Conservation (phyloP, 495 filamentous ascomycete species). For the Penicillium manginii region DNA sequence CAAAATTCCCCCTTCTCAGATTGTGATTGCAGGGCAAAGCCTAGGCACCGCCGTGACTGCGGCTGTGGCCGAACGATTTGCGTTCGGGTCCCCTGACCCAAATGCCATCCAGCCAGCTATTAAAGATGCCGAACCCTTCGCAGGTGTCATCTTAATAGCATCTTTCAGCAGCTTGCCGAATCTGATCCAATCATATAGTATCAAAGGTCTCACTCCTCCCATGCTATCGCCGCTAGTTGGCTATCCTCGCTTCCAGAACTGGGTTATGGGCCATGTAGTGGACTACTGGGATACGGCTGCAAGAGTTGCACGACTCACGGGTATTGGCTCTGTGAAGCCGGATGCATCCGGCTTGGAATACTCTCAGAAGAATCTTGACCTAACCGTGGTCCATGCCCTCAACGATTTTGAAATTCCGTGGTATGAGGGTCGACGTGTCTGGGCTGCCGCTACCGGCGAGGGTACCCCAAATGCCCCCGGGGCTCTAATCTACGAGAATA, state of each 20-base stretch:
- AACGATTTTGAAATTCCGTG: slow-evolving; percentile 80
- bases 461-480: slow-evolving; percentile 59
- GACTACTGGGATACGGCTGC: slow-evolving; percentile 60
- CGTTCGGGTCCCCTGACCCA: slow-evolving; percentile 46
- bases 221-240: slow-evolving; percentile 72
- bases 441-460: slow-evolving; percentile 48
- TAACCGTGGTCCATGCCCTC: slow-evolving; percentile 75
- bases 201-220: slow-evolving; percentile 79
- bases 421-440: slow-evolving; percentile 53
- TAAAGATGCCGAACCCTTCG: slow-evolving; percentile 54
- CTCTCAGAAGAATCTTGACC: slow-evolving; percentile 56
- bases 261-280: slow-evolving; percentile 49
- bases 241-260: slow-evolving; percentile 56
- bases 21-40: slow-evolving; percentile 84
- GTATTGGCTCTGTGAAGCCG: slow-evolving; percentile 26
- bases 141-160: slow-evolving; percentile 77
- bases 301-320: slow-evolving; percentile 50
- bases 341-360: slow-evolving; percentile 32
- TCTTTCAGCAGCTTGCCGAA: slow-evolving; percentile 75
- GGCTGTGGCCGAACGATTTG: slow-evolving; percentile 71
- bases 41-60: slow-evolving; percentile 84
- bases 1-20: slow-evolving; percentile 65
- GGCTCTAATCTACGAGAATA: slow-evolving; percentile 41
- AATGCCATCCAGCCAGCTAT: slow-evolving; percentile 41
- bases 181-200: slow-evolving; percentile 71